Conservation (phyloP, 805 yeast species). For the Metschnikowia similis region DNA sequence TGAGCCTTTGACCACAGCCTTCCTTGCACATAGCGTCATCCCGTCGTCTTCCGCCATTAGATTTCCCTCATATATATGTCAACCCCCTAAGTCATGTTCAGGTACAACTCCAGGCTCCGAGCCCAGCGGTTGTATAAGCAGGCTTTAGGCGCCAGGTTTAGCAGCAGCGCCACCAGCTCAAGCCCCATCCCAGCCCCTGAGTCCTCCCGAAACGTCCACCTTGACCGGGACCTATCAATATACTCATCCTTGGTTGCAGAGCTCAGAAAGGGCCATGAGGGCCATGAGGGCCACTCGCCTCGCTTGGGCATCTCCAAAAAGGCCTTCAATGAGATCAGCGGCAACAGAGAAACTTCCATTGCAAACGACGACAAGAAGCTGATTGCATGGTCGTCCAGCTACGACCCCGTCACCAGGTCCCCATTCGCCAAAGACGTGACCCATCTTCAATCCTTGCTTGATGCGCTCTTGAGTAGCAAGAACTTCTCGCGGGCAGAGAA, state of each 20-base stretch:
- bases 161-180: not conserved
- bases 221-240: conserved; percentile 9
- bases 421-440: conserved; percentile 53
- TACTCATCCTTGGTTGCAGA: conserved; percentile 16
- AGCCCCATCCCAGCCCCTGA: not conserved
- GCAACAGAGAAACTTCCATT: conserved; percentile 1
- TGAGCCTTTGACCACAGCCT: not conserved
- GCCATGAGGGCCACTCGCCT: conserved; percentile 1
- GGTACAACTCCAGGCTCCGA: not conserved
- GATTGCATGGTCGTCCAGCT: conserved; percentile 37
- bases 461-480: conserved; percentile 66
- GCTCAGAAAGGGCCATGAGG: conserved; percentile 9
- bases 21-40: not conserved
- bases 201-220: not conserved
- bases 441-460: conserved; percentile 71
- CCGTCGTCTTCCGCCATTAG: too few relatives aligned
- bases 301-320: conserved; percentile 7
- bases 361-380: conserved; percentile 13
- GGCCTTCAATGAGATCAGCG: conserved; percentile 15
- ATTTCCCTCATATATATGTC: not conserved
- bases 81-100: not conserved
- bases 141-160: not conserved
- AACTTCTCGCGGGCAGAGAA: conserved; percentile 68
- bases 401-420: conserved; percentile 38
- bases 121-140: not conserved